Base-by-base conservation (phyloP, 2,329 filamentous ascomycete species). In the Aureobasidium sp. region DNA sequence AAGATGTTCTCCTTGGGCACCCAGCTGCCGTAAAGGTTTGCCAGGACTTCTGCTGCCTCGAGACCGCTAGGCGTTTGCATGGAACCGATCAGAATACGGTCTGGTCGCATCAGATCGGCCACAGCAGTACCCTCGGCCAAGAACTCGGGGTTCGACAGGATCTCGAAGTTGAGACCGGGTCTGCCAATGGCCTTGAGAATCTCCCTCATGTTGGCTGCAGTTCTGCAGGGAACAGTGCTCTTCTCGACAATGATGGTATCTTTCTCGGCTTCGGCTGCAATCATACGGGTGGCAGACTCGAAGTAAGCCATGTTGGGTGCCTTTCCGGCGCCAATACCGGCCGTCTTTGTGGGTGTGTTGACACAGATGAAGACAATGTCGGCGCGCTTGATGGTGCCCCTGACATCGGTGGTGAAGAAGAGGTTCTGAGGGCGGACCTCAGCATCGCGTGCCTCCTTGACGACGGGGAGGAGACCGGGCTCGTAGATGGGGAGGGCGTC, bases 141-240 rank as follows among this genome's bases (percentile, higher is more conserved):
- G 71, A 92, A 93, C 72, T 93, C 89, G 6, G 89, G 89, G 74
- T 92, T 92, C 49, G 88, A 91, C 29, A 92, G 81, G 61, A 92
- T 84, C 70, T 91, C 87, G 70, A 91, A 91, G 64, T 82, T 80
- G 14, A 85, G 79, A 20, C 81, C 82, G 14, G 62, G 56, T 41
- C 27, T 63, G 39, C 62, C 62, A 48, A 56, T 59, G 56, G 79
- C 76, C 27, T 65, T 63, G 14, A 90, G 85, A 66, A 86, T 89
- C 66, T 87, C 82, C 67, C 83, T 81, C 42, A 91, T 84, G 36
- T 85, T 82, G 67, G 89, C 82, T 1, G 88, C 87, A 5, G 89
- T 91, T 64, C 86, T 80, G 71, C 87, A 90, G 2, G 89, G 89
- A 29, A 92, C 89, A 0, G 89, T 93, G 62, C 85, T 88, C 77